These are phyloP conservation scores for Tetradesmus obliquus DNA, from an alignment of 139 green algal genomes.

Conservation along the genomic window DNA sequence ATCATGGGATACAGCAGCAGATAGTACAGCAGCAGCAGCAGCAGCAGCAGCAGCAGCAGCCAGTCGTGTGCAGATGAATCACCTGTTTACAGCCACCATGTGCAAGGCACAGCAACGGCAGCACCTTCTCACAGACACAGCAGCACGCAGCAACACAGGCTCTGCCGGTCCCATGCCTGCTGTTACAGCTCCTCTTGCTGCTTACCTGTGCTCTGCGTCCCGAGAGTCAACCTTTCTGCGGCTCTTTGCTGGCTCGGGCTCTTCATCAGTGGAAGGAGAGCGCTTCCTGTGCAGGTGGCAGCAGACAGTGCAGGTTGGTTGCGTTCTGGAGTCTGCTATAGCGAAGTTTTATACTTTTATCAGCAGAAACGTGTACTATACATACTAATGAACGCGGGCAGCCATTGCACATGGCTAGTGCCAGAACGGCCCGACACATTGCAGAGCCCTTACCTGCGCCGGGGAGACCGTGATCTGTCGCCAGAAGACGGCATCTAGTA, in stretches of 20 bases:
- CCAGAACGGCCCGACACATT: neutral
- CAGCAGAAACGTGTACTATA: no score
- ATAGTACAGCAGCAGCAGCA: no score
- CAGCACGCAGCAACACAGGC: neutral
- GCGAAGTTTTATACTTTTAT: neutral
- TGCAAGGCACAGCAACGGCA: no score
- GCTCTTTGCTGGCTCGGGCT: neutral
- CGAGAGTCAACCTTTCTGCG: neutral
- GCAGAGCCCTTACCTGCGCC: constrained; percentile 9
- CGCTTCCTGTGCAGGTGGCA: constrained; percentile 14
- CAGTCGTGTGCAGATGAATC: no score
- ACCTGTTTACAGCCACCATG: no score
- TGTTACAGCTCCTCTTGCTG: neutral
- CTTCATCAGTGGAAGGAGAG: neutral
- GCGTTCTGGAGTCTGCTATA: neutral
- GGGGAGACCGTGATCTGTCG: constrained; percentile 1
- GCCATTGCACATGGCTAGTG: neutral
- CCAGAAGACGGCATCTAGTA: constrained; percentile 7
- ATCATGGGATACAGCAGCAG: neutral
- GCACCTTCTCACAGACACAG: neutral
- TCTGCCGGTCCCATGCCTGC: neutral
- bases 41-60: neutral
- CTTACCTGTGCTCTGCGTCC: constrained; percentile 12
- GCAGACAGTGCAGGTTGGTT: neutral
- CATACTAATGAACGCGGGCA: neutral